Evolutionary conservation across 306 rosid genomes (phyloP), one percentile per base, ranked within the genome.

Genomic region (Delonix regia): DNA sequence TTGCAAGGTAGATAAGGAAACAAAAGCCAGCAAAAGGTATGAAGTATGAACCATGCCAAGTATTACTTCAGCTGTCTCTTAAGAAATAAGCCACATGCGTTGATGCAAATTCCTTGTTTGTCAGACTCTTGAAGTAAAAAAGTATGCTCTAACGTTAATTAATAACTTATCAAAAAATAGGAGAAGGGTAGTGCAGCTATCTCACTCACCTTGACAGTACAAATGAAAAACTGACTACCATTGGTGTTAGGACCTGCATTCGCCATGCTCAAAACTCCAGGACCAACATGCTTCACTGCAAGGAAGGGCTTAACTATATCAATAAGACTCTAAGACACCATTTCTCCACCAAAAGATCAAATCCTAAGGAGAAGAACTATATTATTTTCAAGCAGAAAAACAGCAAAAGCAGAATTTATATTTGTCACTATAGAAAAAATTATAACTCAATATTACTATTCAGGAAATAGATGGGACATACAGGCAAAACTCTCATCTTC

Each of bases 211-310:
- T 90, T 90, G 49, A 89, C 88, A 1, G 97, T 92, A 85, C 92
- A 94, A 72, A 94, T 89, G 81, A 94, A 92, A 83, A 94, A 94
- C 78, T 94, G 97, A 84, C 97, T 94, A 12, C 97, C 97, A 76
- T 94, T 94, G 51, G 94, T 92, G 77, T 89, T 76, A 78, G 97
- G 94, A 64, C 98, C 98, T 0, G 97, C 97, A 82, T 92, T 94
- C 22, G 97, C 98, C 98, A 94, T 94, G 89, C 98, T 94, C 89
- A 94, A 80, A 81, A 92, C 91, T 73, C 98, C 98, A 71, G 98
- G 89, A 57, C 97, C 98, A 34, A 83, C 80, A 85, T 94, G 98
- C 81, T 90, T 94, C 92, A 92, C 98, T 90, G 95, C 90, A 88
- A 73, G 55, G 52, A 83, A 64, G 73, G 74, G 75, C 71, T 55